Base-by-base conservation (phyloP, 1,284 basidiomycete genomes). In the Chiua sp. region DNA sequence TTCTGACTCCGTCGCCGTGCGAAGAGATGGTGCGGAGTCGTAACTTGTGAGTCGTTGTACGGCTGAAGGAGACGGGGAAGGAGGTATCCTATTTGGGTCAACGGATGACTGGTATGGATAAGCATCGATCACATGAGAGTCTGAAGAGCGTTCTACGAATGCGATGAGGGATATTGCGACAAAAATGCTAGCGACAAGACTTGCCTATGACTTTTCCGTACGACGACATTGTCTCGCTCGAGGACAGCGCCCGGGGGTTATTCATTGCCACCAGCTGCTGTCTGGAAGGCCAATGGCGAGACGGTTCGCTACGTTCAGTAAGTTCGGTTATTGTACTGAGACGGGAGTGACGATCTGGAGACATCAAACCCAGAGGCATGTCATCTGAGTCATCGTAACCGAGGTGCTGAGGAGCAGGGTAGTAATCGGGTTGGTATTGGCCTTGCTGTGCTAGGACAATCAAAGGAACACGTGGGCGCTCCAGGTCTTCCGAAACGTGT, bases 11-110 rank as follows among this genome's bases (percentile, higher is more conserved):
- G 79, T 75, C 30, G 82, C 80, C 15, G 82, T 78, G 57, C 77
- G 75, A 57, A 81, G 75, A 7, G 85, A 84, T 8, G 86, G 84
- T 12, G 84, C 80, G 50, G 81, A 79, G 63, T 88, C 73, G 55
- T 82, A 81, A 26, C 75, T 79, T 3, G 91, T 88, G 28, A 94
- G 79, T 23, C 85, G 79, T 54, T 88, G 85, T 22, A 94, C 76
- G 3, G 94, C 93, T 37, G 85, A 94, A n/a, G 73, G 80, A 57
- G 84, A 87, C 56, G 86, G 85, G 28, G 87, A 89, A 16, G 84
- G 81, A 32, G 84, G 83, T 59, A 89, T 88, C 12, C 76, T 73
- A 66, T 89, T 87, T 32, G 89, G 88, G 72, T 89, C 83, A 47
- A 77, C 22, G 66, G 73, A 44, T n/a, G 42, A 37, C 59, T 65